Percentiles rank a stretch among this genome's conserved stretches.
Conservation (phyloP, 2,329 filamentous ascomycete species). For the Paradendryphiella salina region DNA sequence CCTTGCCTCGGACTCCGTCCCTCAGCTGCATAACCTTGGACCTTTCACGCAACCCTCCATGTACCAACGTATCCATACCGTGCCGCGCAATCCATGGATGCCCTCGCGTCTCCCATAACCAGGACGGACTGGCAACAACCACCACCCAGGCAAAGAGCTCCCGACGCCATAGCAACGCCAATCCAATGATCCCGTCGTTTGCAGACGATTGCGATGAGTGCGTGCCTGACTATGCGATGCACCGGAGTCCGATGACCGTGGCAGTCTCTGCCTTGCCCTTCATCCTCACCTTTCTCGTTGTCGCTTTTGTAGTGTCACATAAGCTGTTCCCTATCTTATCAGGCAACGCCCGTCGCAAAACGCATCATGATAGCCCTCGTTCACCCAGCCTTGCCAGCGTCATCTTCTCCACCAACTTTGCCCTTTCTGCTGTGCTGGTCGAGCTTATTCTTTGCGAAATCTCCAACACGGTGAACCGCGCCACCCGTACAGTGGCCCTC, state of each 20-base stretch:
- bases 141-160: slow-evolving; percentile 12
- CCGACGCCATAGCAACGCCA: slow-evolving; percentile 8
- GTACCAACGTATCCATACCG: slow-evolving; percentile 16
- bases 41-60: slow-evolving; percentile 1
- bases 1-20: slow-evolving; percentile 17
- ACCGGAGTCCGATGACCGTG: slow-evolving; percentile 53
- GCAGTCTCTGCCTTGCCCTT: slow-evolving; percentile 70
- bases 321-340: slow-evolving; percentile 75
- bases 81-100: slow-evolving; percentile 32
- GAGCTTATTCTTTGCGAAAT: slow-evolving; percentile 85
- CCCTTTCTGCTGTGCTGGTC: slow-evolving; percentile 74
- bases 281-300: slow-evolving; percentile 67
- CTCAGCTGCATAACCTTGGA: slow-evolving; percentile 9
- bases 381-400: slow-evolving; percentile 60
- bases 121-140: slow-evolving; percentile 26
- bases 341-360: slow-evolving; percentile 58
- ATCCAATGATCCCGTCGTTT: slow-evolving; percentile 40
- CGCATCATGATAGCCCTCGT: slow-evolving; percentile 64
- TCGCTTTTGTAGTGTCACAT: slow-evolving; percentile 65
- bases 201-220: slow-evolving; percentile 61
- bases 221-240: slow-evolving; percentile 55
- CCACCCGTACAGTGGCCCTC: slow-evolving; percentile 69
- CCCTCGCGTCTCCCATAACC: slow-evolving; percentile 19
- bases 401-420: slow-evolving; percentile 77
- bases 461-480: slow-evolving; percentile 70